A percentile compares a stretch with the other conserved stretches of the same genome.
phyloP scores from a whole-genome alignment of 2,329 filamentous ascomycete genomes.

The Dactylellina drechsleri region DNA sequence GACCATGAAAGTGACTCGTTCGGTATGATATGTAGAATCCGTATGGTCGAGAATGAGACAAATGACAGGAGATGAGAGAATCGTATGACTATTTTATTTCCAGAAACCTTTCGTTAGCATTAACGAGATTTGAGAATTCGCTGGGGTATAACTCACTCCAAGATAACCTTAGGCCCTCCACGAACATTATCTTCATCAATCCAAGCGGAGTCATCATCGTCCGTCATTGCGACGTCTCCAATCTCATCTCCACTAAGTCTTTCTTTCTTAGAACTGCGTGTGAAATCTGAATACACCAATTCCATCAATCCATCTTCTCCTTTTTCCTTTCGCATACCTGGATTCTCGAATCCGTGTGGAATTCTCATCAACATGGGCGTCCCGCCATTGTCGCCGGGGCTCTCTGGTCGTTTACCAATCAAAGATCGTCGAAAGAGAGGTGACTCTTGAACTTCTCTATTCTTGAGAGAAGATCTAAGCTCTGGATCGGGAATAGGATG shows the following conservation, averaged over 20 bases:
- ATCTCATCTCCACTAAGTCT: not conserved
- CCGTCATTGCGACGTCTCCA: slow-evolving; percentile 2
- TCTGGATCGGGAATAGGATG: slow-evolving; percentile 14
- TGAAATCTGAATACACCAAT: not conserved
- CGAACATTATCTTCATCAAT: slow-evolving; percentile 20
- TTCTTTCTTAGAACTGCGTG: no score
- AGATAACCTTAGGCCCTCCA: slow-evolving; percentile 1
- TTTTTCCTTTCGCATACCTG: slow-evolving; percentile 30
- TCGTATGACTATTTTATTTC: slow-evolving; percentile 13
- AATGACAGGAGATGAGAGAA: slow-evolving; percentile 35
- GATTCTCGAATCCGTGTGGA: slow-evolving; percentile 50
- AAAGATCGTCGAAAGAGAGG: slow-evolving; percentile 40
- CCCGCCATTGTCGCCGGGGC: slow-evolving; percentile 19
- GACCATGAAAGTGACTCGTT: slow-evolving; percentile 32
- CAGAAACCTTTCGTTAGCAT: not conserved
- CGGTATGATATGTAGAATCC: slow-evolving; percentile 23
- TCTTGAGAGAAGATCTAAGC: not conserved
- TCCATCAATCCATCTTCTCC: slow-evolving; percentile 39
- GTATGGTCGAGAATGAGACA: slow-evolving; percentile 31
- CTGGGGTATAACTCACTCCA: slow-evolving; percentile 13
- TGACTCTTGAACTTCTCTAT: slow-evolving; percentile 24
- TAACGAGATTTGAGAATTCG: not conserved
- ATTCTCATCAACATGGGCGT: slow-evolving; percentile 30
- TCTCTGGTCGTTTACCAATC: slow-evolving; percentile 32
- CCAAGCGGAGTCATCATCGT: slow-evolving; percentile 32